Evolutionary conservation across 768 basidiomycete genomes (phyloP).

Genomic region (Mycena belliarum): DNA sequence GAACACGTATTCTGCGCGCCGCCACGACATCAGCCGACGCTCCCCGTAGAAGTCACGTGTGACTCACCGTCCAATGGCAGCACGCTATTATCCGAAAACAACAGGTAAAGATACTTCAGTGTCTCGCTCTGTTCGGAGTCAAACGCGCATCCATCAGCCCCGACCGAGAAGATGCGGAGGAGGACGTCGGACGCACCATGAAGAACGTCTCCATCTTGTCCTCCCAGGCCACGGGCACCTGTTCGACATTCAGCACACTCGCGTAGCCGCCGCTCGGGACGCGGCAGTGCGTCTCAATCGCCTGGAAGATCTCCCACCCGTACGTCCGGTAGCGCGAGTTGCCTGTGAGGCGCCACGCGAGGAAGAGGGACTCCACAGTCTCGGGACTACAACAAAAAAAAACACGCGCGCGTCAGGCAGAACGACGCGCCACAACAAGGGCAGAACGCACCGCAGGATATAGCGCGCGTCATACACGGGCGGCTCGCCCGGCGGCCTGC

Average conservation of each 20-base stretch:
- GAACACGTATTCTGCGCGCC: conserved; percentile 74
- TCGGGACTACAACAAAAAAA: conserved; percentile 61
- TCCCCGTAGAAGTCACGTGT: neutral
- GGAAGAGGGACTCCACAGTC: conserved; percentile 91
- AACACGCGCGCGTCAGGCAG: neutral
- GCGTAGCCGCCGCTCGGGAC: conserved; percentile 83
- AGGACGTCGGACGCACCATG: conserved; percentile 67
- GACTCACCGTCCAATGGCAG: conserved; percentile 74
- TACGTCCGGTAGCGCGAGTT: conserved; percentile 76
- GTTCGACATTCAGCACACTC: conserved; percentile 81
- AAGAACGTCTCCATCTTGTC: conserved; percentile 98
- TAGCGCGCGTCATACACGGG: conserved; percentile 85
- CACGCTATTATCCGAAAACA: conserved; percentile 73
- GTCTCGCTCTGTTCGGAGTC: conserved; percentile 72
- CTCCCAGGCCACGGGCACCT: conserved; percentile 62
- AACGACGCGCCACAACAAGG: neutral
- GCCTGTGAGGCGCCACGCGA: conserved; percentile 89
- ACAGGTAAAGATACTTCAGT: conserved; percentile 84
- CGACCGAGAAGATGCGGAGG: too few species aligned
- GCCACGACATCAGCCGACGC: neutral
- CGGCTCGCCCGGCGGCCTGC: conserved; percentile 37
- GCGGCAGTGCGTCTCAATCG: conserved; percentile 83
- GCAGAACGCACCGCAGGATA: conserved; percentile 67
- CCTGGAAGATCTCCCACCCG: conserved; percentile 88
- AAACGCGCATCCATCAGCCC: too few species aligned